Evolutionary conservation across 768 basidiomycete genomes (phyloP).

Genomic region (Amylocystis lapponica): DNA sequence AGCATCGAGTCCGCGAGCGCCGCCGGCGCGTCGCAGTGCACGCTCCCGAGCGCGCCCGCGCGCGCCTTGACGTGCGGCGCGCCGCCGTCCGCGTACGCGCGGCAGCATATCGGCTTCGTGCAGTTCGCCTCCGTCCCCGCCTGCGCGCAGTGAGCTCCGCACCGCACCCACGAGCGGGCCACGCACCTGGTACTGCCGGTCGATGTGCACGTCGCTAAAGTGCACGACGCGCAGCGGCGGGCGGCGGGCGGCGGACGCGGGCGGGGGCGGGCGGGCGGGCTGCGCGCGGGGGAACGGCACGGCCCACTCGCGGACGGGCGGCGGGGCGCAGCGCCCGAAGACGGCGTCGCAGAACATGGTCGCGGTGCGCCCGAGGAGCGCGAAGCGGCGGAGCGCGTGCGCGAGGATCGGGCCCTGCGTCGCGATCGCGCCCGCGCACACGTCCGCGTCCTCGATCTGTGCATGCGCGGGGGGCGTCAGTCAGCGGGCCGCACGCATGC

Average conservation of each 20-base stretch:
- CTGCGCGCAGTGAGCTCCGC: slow-evolving; percentile 24
- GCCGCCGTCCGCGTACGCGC: slow-evolving; percentile 40
- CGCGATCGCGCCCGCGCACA: slow-evolving; percentile 46
- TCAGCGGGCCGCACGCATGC: neutral
- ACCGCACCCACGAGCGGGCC: neutral
- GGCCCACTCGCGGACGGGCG: slow-evolving; percentile 37
- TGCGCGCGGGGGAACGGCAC: slow-evolving; percentile 41
- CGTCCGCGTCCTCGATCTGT: slow-evolving; percentile 47
- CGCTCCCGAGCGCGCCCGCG: slow-evolving; percentile 45
- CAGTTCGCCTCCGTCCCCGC: slow-evolving; percentile 49
- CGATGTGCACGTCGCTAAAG: slow-evolving; percentile 61
- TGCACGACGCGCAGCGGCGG: slow-evolving; percentile 51
- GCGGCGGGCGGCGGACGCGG: slow-evolving; percentile 32
- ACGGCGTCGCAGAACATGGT: slow-evolving; percentile 50
- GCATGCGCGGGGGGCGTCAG: neutral
- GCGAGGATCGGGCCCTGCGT: slow-evolving; percentile 55
- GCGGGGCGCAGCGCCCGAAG: slow-evolving; percentile 48
- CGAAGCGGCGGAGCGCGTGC: slow-evolving; percentile 47
- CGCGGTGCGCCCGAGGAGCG: slow-evolving; percentile 39
- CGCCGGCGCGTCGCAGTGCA: slow-evolving; percentile 48
- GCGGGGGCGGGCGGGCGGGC: slow-evolving; percentile 30
- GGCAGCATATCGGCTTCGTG: slow-evolving; percentile 59
- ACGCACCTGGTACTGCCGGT: slow-evolving; percentile 46
- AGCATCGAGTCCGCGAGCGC: slow-evolving; percentile 47
- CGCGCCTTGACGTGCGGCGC: slow-evolving; percentile 31